Evolutionary conservation across 2,329 filamentous ascomycete species (phyloP).

Genomic region (Acephala macrosclerotiorum): DNA sequence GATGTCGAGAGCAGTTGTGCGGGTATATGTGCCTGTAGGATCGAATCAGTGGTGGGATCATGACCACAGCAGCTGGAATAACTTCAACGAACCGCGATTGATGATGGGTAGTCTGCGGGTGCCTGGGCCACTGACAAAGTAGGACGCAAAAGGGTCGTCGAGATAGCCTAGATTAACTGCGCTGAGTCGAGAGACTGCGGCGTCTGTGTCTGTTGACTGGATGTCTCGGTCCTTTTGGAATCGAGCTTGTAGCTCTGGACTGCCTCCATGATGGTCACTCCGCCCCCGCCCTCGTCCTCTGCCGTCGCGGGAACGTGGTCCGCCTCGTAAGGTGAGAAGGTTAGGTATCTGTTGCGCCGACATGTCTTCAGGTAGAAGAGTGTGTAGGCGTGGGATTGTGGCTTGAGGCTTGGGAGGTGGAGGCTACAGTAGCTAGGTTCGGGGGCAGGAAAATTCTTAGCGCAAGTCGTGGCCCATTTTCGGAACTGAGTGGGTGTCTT

Average conservation of each 20-base stretch:
- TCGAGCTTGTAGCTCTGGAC: conserved; percentile 36
- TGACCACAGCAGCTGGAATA: not conserved
- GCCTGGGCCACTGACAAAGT: conserved; percentile 66
- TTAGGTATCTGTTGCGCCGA: conserved; percentile 81
- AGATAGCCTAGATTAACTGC: conserved; percentile 88
- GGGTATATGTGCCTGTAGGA: conserved; percentile 82
- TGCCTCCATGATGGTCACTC: conserved; percentile 36
- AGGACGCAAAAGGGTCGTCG: conserved; percentile 77
- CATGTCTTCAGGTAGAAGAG: conserved; percentile 55
- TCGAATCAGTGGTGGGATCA: conserved; percentile 8
- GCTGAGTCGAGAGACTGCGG: conserved; percentile 86
- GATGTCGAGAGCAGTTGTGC: conserved; percentile 82
- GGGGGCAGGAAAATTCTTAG: not conserved
- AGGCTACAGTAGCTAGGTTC: too few species aligned
- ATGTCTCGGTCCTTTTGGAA: conserved; percentile 74
- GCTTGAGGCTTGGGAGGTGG: not conserved
- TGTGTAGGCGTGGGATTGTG: not conserved
- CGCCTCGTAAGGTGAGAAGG: conserved; percentile 64
- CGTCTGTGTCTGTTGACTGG: conserved; percentile 91
- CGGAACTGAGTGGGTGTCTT: not conserved
- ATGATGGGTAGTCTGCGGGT: conserved; percentile 85
- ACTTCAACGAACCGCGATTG: conserved; percentile 74
- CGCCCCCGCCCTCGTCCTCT: conserved; percentile 54
- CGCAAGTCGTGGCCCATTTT: not conserved
- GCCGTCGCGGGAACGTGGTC: conserved; percentile 49